phyloP scores from a whole-genome alignment of 2,329 filamentous ascomycete species.

The Coniochaeta ligniaria region DNA sequence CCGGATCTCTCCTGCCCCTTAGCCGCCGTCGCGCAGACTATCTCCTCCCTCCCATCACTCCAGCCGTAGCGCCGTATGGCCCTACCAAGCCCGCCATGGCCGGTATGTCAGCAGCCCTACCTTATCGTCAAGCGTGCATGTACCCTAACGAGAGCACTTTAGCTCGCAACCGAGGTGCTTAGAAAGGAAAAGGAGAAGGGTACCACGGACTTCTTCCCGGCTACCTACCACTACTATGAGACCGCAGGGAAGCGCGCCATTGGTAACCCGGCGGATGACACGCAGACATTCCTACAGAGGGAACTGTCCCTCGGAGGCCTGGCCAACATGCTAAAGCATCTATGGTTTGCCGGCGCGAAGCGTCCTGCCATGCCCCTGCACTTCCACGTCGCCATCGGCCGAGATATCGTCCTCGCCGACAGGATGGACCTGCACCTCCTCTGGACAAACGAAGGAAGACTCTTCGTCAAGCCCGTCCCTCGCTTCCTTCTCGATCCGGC shows the following conservation, averaged over 20 bases:
- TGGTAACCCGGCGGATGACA: constrained; percentile 6
- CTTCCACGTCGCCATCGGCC: constrained; percentile 8
- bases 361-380: constrained; percentile 12
- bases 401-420: constrained; percentile 16
- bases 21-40: no score
- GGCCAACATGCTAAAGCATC: constrained; percentile 6
- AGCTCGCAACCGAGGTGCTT: not conserved
- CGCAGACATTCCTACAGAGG: constrained; percentile 4
- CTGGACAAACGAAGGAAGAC: constrained; percentile 4
- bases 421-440: constrained; percentile 14
- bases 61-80: no score
- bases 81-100: not conserved
- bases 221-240: constrained; percentile 9
- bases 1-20: no score
- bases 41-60: no score
- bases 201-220: constrained; percentile 6
- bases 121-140: not conserved
- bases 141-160: not conserved
- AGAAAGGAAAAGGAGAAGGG: not conserved
- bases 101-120: not conserved
- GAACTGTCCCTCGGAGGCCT: constrained; percentile 7
- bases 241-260: constrained; percentile 5
- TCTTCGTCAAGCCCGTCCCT: constrained; percentile 9
- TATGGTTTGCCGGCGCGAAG: constrained; percentile 8
- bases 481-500: constrained; percentile 6